A percentile compares a stretch with the other conserved stretches of the same genome.
Conservation (phyloP, 768 basidiomycete species). For the Russula emetica region DNA sequence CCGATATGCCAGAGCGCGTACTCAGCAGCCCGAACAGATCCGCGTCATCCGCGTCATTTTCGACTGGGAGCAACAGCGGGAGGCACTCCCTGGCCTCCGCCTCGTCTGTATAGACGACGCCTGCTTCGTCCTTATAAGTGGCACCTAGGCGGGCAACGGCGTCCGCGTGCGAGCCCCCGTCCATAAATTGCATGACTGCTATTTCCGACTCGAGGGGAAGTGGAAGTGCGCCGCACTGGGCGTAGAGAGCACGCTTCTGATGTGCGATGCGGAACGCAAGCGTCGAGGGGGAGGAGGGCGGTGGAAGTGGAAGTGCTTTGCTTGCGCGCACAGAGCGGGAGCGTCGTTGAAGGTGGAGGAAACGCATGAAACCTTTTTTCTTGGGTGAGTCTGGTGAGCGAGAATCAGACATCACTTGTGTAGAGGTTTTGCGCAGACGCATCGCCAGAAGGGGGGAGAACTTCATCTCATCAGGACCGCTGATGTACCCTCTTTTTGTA, state of each 20-base stretch:
- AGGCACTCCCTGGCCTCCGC: conserved; percentile 69
- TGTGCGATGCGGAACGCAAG: conserved; percentile 19
- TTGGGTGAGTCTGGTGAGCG: conserved; percentile 28
- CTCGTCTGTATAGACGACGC: conserved; percentile 66
- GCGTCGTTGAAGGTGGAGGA: conserved; percentile 40
- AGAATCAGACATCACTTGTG: neutral
- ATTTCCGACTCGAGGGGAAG: conserved; percentile 62
- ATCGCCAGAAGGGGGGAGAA: conserved; percentile 47
- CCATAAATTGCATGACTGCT: conserved; percentile 63
- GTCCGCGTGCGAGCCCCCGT: conserved; percentile 56
- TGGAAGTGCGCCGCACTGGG: conserved; percentile 35
- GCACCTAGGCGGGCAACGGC: conserved; percentile 45
- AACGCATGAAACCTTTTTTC: conserved; percentile 39
- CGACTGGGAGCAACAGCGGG: conserved; percentile 48
- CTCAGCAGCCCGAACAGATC: neutral
- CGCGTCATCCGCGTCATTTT: neutral
- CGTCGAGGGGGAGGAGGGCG: conserved; percentile 9
- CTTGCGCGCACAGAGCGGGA: conserved; percentile 33
- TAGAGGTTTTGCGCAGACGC: conserved; percentile 6
- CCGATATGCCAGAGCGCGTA: conserved; percentile 6
- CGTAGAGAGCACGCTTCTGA: conserved; percentile 42
- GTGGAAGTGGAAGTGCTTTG: neutral
- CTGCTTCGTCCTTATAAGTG: conserved; percentile 50
- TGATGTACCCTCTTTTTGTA: neutral
- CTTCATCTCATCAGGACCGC: conserved; percentile 25